Evolutionary conservation across 83 land plant genomes (phyloP), one percentile per base, ranked within the genome.

Genomic region (Thuja plicata): DNA sequence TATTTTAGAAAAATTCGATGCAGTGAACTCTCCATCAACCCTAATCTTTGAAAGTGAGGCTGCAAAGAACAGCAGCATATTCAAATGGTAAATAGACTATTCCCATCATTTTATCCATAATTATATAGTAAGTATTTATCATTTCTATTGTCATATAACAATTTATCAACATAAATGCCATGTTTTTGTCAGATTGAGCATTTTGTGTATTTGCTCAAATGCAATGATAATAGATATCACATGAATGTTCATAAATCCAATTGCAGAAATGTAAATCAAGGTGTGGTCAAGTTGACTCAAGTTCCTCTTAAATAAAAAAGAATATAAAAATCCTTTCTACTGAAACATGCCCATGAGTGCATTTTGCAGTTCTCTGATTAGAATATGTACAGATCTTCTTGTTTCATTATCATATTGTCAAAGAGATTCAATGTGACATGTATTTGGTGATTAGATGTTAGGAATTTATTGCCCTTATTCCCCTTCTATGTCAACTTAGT

Each of bases 61-160:
- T 13, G 40, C 87, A 85, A 85, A 85, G 66, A 54, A 54, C 16
- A 85, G 21, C 8, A 85, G 24, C 41, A 85, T 85, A 85, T 85
- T 85, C 40, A 85, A 85, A 85, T 85, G 66, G 87, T 45, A 41
- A 81, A 19, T 73, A 30, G 77, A 73, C 11, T n/a, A 8, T n/a
- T 73, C 35, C 32, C 32, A 70, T 70, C 34, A 73, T 73, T 73
- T 73, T 73, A 30, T 34, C 35, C 13, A 6, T 73, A 37, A 73
- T 24, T 0, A 73, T 73, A 73, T 73, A 11, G 77, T 35, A 30
- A 73, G 66, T 60, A 5, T 32, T 73, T 24, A 30, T 73, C 77
- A 30, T 73, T 73, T 27, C 32, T n/a, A n/a, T n/a, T 73, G 30
- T 73, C 77, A 73, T 73, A 60, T 60, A 60, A 21, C 66, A 21